phyloP scores from a whole-genome alignment of 768 basidiomycete species.

The Phanerochaete sordida region DNA sequence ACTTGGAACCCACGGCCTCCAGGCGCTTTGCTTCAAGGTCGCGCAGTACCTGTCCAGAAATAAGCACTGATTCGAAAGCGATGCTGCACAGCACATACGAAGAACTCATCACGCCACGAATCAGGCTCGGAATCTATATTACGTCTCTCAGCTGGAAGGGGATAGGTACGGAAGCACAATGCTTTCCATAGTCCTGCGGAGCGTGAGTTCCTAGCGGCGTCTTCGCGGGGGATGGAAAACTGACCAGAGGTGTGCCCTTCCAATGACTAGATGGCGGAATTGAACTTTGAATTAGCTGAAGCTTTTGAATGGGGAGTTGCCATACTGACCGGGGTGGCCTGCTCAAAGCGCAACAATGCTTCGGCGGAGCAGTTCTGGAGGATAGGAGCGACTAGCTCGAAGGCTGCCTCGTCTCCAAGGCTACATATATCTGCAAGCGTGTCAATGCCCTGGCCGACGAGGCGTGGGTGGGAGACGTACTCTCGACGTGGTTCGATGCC shows the following conservation, averaged over 20 bases:
- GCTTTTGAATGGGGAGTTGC: neutral
- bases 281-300: constrained; percentile 2
- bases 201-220: neutral
- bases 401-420: constrained; percentile 61
- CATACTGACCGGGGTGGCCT: constrained; percentile 60
- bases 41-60: constrained; percentile 42
- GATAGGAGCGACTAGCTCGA: constrained; percentile 66
- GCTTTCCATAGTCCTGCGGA: constrained; percentile 61
- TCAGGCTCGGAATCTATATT: constrained; percentile 43
- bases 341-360: constrained; percentile 65
- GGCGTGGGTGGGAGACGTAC: constrained; percentile 35
- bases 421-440: constrained; percentile 52
- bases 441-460: constrained; percentile 6
- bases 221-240: constrained; percentile 2
- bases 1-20: constrained; percentile 56
- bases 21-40: constrained; percentile 60
- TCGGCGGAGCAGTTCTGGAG: constrained; percentile 71
- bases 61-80: neutral
- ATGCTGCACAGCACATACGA: constrained; percentile 40
- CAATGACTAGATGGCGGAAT: constrained; percentile 28
- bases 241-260: constrained; percentile 53
- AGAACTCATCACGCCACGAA: constrained; percentile 69
- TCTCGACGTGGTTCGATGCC: constrained; percentile 55
- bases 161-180: constrained; percentile 59
- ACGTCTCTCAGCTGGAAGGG: constrained; percentile 44